Evolutionary conservation across 2,329 filamentous ascomycete genomes (phyloP).

Genomic region (Allantophomopsis lycopodina): DNA sequence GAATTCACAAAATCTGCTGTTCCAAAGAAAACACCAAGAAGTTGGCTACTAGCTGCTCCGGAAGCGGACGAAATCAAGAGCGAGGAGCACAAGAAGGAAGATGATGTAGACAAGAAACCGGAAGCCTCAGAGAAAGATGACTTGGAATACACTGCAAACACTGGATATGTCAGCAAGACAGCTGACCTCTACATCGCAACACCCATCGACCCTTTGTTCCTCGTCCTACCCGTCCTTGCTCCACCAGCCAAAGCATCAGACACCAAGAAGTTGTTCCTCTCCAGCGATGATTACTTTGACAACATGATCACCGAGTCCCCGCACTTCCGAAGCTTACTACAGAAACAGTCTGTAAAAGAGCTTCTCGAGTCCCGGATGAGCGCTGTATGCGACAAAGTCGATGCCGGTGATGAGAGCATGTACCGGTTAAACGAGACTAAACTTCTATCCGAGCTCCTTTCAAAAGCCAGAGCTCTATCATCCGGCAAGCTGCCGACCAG

Average conservation of each 20-base stretch:
- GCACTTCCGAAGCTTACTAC: slow-evolving; percentile 44
- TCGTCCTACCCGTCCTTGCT: slow-evolving; percentile 61
- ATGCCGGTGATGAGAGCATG: slow-evolving; percentile 75
- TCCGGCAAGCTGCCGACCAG: slow-evolving; percentile 54
- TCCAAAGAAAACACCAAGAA: slow-evolving; percentile 38
- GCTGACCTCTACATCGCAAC: slow-evolving; percentile 77
- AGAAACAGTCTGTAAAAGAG: slow-evolving; percentile 24
- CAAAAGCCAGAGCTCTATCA: slow-evolving; percentile 61
- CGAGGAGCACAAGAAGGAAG: slow-evolving; percentile 11
- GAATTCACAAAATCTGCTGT: slow-evolving; percentile 47
- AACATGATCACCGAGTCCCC: slow-evolving; percentile 36
- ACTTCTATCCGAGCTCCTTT: slow-evolving; percentile 47
- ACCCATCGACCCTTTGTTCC: slow-evolving; percentile 69
- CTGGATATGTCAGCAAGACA: slow-evolving; percentile 45
- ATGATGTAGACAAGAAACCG: slow-evolving; percentile 4
- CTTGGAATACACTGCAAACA: slow-evolving; percentile 4
- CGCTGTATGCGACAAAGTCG: slow-evolving; percentile 66
- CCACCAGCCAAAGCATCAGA: slow-evolving; percentile 28
- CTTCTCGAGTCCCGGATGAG: slow-evolving; percentile 53
- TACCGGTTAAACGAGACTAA: slow-evolving; percentile 66
- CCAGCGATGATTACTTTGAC: slow-evolving; percentile 61
- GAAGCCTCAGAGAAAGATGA: slow-evolving; percentile 6
- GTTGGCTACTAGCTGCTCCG: slow-evolving; percentile 38
- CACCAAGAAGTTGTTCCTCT: slow-evolving; percentile 50
- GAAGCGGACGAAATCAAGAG: slow-evolving; percentile 8